Conservation (phyloP, 768 basidiomycete genomes). For the Phylloporus rhodoxanthus region DNA sequence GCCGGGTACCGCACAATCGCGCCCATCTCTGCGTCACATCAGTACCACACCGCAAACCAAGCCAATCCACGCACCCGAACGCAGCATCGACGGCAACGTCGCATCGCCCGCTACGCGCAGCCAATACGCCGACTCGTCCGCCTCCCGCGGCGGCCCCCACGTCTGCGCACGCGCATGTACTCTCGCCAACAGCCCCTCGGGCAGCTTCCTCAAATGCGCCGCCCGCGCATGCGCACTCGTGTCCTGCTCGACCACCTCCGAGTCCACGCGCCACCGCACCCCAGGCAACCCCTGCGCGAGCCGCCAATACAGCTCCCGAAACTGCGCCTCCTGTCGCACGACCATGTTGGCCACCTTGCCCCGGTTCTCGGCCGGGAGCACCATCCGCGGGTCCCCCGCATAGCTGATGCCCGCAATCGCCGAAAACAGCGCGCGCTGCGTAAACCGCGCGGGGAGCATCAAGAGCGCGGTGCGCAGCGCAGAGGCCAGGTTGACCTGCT, state of each 20-base stretch:
- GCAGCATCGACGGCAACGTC: slow-evolving; percentile 46
- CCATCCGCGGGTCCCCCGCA: slow-evolving; percentile 87
- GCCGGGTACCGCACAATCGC: slow-evolving; percentile 80
- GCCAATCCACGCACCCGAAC: slow-evolving; percentile 39
- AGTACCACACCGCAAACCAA: background rate
- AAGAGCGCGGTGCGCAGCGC: slow-evolving; percentile 89
- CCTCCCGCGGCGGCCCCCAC: slow-evolving; percentile 39
- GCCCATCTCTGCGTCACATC: slow-evolving; percentile 52
- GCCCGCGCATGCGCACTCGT: slow-evolving; percentile 58
- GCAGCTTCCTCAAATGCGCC: slow-evolving; percentile 74
- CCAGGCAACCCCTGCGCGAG: slow-evolving; percentile 75
- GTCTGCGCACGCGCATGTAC: slow-evolving; percentile 39
- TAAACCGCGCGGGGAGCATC: slow-evolving; percentile 75
- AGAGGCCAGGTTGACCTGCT: slow-evolving; percentile 89
- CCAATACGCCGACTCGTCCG: slow-evolving; percentile 76
- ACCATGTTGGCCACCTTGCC: slow-evolving; percentile 95
- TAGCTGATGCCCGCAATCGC: slow-evolving; percentile 85
- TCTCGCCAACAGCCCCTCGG: slow-evolving; percentile 53
- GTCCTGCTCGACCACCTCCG: slow-evolving; percentile 67
- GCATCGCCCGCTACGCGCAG: slow-evolving; percentile 61
- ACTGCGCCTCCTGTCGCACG: slow-evolving; percentile 70
- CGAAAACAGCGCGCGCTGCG: slow-evolving; percentile 77
- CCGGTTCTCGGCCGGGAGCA: slow-evolving; percentile 90
- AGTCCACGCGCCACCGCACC: slow-evolving; percentile 60
- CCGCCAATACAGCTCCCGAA: slow-evolving; percentile 81